A percentile compares a stretch with the other conserved stretches of the same genome.
phyloP scores from a whole-genome alignment of 805 yeast genomes.

The Saturnispora ahearnii region DNA sequence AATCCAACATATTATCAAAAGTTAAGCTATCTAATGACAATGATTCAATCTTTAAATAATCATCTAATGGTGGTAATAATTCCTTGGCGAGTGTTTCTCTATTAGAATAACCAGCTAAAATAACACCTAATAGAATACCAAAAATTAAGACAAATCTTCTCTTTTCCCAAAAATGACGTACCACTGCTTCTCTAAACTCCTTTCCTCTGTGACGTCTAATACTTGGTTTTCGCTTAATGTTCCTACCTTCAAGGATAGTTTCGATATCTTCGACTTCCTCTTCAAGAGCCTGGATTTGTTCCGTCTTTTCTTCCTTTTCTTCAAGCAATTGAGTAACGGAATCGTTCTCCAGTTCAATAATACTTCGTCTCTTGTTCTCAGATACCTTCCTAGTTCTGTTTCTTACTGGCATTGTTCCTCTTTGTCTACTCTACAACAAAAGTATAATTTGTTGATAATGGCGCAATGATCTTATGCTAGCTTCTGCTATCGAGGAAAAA shows the following conservation, averaged over 20 bases:
- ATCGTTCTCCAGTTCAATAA: background rate
- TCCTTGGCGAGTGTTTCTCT: slow-evolving; percentile 32
- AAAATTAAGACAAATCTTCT: slow-evolving; percentile 28
- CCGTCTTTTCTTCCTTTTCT: slow-evolving; percentile 2
- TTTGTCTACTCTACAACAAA: background rate
- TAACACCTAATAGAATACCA: slow-evolving; percentile 67
- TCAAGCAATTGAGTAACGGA: slow-evolving; percentile 3
- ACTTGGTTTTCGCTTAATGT: background rate
- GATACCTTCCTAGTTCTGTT: background rate
- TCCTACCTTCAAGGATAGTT: slow-evolving; percentile 1
- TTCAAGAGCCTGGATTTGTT: slow-evolving; percentile 7
- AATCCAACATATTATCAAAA: slow-evolving; percentile 49
- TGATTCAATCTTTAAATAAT: slow-evolving; percentile 45
- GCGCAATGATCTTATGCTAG: background rate
- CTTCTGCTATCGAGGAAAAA: background rate
- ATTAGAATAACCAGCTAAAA: slow-evolving; percentile 53
- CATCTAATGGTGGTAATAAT: slow-evolving; percentile 41
- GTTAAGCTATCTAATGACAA: slow-evolving; percentile 44
- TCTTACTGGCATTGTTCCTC: background rate
- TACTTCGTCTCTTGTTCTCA: background rate
- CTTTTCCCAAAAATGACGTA: slow-evolving; percentile 14
- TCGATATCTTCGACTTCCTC: slow-evolving; percentile 6
- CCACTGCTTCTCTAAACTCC: background rate
- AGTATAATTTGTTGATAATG: background rate
- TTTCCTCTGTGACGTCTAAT: background rate